Conservation (phyloP, 139 green algal species). For the Dunaliella sp. region DNA sequence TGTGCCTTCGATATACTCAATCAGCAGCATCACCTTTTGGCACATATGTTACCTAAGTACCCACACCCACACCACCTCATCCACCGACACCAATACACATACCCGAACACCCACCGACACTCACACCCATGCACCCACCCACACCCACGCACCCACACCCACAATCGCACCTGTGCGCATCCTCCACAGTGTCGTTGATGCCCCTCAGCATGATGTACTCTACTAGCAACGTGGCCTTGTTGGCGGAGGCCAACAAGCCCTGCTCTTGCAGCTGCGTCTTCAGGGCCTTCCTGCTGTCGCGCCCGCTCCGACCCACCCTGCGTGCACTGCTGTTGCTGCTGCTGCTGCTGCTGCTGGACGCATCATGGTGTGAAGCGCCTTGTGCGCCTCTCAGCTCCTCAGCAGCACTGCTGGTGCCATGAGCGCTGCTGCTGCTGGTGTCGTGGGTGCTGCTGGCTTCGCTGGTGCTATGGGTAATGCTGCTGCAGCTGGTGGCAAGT, state of each 20-base stretch:
- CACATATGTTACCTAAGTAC: too few relatives aligned
- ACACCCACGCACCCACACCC: background rate
- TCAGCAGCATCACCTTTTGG: too few relatives aligned
- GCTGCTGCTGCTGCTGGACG: constrained; percentile 1
- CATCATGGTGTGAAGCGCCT: background rate
- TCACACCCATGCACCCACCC: background rate
- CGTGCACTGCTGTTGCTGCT: background rate
- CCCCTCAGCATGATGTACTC: constrained; percentile 88
- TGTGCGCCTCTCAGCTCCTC: background rate
- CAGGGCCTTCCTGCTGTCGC: background rate
- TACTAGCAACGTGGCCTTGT: constrained; percentile 65
- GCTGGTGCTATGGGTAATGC: background rate
- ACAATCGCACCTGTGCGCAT: constrained; percentile 52
- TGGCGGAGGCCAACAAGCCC: background rate
- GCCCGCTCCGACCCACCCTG: too few relatives aligned
- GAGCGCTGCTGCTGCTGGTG: constrained; percentile 5
- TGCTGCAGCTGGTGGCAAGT: background rate
- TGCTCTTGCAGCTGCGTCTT: background rate
- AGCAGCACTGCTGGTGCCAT: background rate
- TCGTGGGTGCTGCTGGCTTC: background rate
- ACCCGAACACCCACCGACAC: background rate
- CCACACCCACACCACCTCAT: background rate
- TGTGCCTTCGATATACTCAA: too few relatives aligned
- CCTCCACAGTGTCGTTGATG: constrained; percentile 82
- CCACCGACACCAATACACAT: background rate